Conservation (phyloP, 805 yeast genomes). For the Cyberlindnera maritima region DNA sequence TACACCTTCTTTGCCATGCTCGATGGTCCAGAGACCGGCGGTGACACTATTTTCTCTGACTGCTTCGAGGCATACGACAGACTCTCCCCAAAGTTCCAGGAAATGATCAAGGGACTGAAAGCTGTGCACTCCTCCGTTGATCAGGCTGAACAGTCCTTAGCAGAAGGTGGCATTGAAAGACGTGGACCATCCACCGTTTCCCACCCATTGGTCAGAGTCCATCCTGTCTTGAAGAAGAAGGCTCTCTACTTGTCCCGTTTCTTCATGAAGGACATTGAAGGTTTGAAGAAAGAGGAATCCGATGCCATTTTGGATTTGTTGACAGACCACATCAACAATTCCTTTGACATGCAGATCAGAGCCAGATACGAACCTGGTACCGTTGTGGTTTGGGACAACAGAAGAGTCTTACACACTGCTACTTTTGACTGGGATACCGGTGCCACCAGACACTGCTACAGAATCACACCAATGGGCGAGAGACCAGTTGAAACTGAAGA, state of each 20-base stretch:
- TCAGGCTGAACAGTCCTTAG: conserved; percentile 44
- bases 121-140: conserved; percentile 42
- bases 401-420: conserved; percentile 46
- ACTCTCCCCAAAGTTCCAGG: conserved; percentile 46
- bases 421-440: conserved; percentile 45
- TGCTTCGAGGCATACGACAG: conserved; percentile 53
- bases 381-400: conserved; percentile 27
- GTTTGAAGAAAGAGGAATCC: conserved; percentile 49
- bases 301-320: conserved; percentile 46
- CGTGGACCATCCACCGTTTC: conserved; percentile 27
- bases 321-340: conserved; percentile 44
- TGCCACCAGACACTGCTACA: conserved; percentile 28
- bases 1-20: conserved; percentile 50
- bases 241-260: conserved; percentile 51
- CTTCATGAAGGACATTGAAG: conserved; percentile 48
- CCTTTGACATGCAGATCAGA: conserved; percentile 30
- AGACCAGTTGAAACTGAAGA: conserved; percentile 11
- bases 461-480: conserved; percentile 46
- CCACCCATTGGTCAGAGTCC: conserved; percentile 61
- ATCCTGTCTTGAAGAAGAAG: conserved; percentile 66
- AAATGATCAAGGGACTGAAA: conserved; percentile 43
- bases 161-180: conserved; percentile 48
- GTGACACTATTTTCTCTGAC: conserved; percentile 54
- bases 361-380: conserved; percentile 23
- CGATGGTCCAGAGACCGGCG: conserved; percentile 47